Evolutionary conservation across 257 asterid genomes (phyloP), one percentile per base, ranked within the genome.

Genomic region (Marsdenia floribunda): DNA sequence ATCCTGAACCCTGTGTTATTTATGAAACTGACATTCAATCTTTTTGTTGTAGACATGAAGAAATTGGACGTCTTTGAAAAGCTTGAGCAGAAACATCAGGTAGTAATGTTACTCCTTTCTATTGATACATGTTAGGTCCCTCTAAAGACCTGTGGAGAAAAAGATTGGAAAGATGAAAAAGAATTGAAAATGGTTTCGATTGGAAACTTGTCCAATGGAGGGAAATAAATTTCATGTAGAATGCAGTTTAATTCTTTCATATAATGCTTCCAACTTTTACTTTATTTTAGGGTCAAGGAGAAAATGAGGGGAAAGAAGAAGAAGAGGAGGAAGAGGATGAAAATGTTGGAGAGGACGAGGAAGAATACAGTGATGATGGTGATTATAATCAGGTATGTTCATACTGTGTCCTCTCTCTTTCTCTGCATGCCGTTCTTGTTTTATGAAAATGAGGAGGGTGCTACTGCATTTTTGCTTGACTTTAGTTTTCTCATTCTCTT

Each of bases 291-390:
- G 92, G 84, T 29, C 68, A 82, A 63, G 88, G 67, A 65, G 83
- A 53, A 61, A 70, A 78, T 54, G 91, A 83, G 42, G 77, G 79
- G 55, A 81, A 90, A 69, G 93, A 87, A 38, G 83, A 82, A 14
- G 96, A 85, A 22, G 89, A 83, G 0, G 96, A 86, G 37, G 90
- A 90, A 21, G 90, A 84, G 3, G 88, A 85, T 2, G 89, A 83
- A 37, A 83, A 0, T 35, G 29, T 68, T n/a, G 90, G 83, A 42
- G 90, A 86, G 66, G 93, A 84, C 0, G 96, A 86, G 0, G 88
- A 81, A 72, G 96, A 86, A 77, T 76, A 54, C 61, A 86, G 88
- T 61, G 91, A 85, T 22, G 90, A 89, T 29, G 93, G 91, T 33
- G 97, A 89, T 69, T 92, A 90, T 64, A 86, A 76, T 73, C 88